Percentiles rank a stretch among this genome's conserved stretches.
Evolutionary conservation across 805 yeast species (phyloP).

Genomic region (Myxozyma melibiosi): DNA sequence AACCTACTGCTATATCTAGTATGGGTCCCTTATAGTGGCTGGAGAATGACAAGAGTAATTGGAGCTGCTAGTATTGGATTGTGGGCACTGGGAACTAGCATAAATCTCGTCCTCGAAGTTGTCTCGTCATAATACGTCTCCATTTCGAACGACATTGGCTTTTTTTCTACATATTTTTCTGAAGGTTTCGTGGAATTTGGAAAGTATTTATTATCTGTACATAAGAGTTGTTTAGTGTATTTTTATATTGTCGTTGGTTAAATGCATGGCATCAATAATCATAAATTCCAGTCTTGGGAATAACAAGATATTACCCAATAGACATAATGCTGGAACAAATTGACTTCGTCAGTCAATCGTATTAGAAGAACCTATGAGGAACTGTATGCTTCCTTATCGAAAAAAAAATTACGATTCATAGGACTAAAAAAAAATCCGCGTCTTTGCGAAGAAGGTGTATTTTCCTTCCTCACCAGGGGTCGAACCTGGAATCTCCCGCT

Average conservation of each 20-base stretch:
- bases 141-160: too few relatives aligned
- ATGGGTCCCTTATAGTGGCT: conserved; percentile 47
- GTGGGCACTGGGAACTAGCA: conserved; percentile 48
- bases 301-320: too few relatives aligned
- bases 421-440: conserved; percentile 7
- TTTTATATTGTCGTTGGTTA: background rate
- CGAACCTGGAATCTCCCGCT: conserved; percentile 39
- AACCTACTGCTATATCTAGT: conserved; percentile 46
- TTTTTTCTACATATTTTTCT: too few relatives aligned
- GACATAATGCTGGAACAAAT: too few relatives aligned
- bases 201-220: background rate
- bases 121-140: too few relatives aligned
- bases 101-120: conserved; percentile 22
- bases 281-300: too few relatives aligned
- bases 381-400: too few relatives aligned
- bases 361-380: too few relatives aligned
- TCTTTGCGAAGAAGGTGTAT: conserved; percentile 15
- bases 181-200: too few relatives aligned
- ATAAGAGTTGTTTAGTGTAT: background rate
- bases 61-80: conserved; percentile 47
- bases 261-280: background rate
- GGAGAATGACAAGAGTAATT: conserved; percentile 47
- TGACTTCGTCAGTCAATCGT: too few relatives aligned
- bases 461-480: conserved; percentile 37
- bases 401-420: too few relatives aligned